Evolutionary conservation across 805 yeast species (phyloP), one percentile per base, ranked within the genome.

Genomic region (Schwanniomyces pseudopolymorphus): DNA sequence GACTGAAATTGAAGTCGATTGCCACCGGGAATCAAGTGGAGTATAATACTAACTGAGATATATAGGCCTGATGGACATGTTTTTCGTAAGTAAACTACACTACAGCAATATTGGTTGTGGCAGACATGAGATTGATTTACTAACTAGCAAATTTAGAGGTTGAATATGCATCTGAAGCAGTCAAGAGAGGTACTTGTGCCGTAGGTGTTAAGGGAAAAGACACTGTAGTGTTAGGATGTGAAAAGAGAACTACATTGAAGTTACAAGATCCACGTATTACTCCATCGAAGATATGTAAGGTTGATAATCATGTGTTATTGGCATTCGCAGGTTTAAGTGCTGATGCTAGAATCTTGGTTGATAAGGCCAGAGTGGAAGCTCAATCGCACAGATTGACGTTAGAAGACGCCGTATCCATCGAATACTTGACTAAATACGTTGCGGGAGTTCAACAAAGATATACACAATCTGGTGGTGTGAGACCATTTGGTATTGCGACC

Each of bases 361-460:
- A 94, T 68, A 88, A 86, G 70, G 98, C 99, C 10, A 81, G 98
- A 61, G 85, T 92, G 21, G 97, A 94, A 67, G 97, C 98, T 3
- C 99, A 94, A 69, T 87, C 96, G 13, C 96, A 91, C 69, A 81
- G 87, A 65, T 79, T 94, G 59, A 89, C 92, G n/a, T 78, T 92
- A 60, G 99, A 92, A 65, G 98, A 94, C 63, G 86, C 97, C 0
- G 97, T 90, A 8, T 75, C 89, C 14, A 79, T 94, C 47, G 98
- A 94, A 63, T 94, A 91, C 66, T 75, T 94, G 66, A 89, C 99
- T 31, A 86, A 87, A 66, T 89, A 89, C 60, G 89, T 94, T 52
- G 99, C 99, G n/a, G 97, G 97, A 19, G 92, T 92, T 39, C 97
- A 94, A 69, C 99, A 94, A 67, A 81, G 85, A 67, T 94, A 92